A percentile compares a stretch with the other conserved stretches of the same genome.
These are phyloP conservation scores for Boletus coccyginus DNA, from an alignment of 768 basidiomycete genomes.

Conservation along the genomic window DNA sequence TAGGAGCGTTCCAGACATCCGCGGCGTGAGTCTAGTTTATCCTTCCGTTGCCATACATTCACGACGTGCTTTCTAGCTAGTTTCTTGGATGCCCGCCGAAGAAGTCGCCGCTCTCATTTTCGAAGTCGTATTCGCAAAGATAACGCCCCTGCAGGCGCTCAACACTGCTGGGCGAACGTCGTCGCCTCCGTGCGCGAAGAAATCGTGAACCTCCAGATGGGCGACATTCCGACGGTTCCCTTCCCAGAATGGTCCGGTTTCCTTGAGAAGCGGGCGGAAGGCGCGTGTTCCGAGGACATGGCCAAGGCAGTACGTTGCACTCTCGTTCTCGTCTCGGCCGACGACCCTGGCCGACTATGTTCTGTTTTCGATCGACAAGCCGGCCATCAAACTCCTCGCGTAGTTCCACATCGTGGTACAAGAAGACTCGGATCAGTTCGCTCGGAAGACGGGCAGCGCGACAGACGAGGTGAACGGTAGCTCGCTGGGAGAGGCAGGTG, in stretches of 20 bases:
- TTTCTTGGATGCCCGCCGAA: slow-evolving; percentile 39
- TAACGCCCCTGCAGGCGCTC: slow-evolving; percentile 20
- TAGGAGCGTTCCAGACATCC: slow-evolving; percentile 31
- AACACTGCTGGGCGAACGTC: slow-evolving; percentile 36
- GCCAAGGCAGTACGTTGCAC: neutral
- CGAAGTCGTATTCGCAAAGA: slow-evolving; percentile 31
- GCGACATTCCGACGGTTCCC: slow-evolving; percentile 22
- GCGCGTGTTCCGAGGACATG: slow-evolving; percentile 1
- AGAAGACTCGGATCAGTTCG: neutral
- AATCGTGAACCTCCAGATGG: slow-evolving; percentile 4
- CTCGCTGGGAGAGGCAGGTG: neutral
- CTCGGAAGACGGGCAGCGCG: neutral
- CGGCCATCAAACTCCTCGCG: slow-evolving; percentile 31
- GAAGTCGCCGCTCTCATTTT: slow-evolving; percentile 32
- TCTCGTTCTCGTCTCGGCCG: neutral
- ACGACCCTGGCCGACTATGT: neutral
- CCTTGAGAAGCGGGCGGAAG: slow-evolving; percentile 26
- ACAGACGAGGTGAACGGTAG: neutral
- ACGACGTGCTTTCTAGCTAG: slow-evolving; percentile 11
- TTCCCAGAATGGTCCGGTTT: slow-evolving; percentile 30
- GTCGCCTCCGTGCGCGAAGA: slow-evolving; percentile 22
- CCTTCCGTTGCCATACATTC: neutral
- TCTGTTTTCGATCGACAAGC: slow-evolving; percentile 17
- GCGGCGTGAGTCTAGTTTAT: slow-evolving; percentile 21
- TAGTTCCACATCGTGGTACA: slow-evolving; percentile 24